Evolutionary conservation across 257 asterid genomes (phyloP).

Genomic region (Handroanthus guayacan): DNA sequence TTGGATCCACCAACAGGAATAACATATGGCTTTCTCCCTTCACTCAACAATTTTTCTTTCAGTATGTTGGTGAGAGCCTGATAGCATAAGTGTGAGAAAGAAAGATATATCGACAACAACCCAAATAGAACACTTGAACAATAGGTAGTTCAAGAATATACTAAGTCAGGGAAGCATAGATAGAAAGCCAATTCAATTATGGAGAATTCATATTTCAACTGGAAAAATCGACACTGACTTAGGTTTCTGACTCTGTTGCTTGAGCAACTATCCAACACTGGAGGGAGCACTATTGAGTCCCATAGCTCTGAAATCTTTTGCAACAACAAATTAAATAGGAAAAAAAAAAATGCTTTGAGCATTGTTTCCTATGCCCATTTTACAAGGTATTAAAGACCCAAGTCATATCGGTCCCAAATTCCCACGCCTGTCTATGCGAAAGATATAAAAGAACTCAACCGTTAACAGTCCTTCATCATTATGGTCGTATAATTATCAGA

Average conservation of each 20-base stretch:
- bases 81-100: slow-evolving; percentile 30
- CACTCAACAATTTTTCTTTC: slow-evolving; percentile 77
- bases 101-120: not conserved
- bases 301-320: slow-evolving; percentile 14
- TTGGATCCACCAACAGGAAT: slow-evolving; percentile 98
- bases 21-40: slow-evolving; percentile 94
- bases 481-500: slow-evolving; percentile 14
- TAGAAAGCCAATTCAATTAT: not conserved
- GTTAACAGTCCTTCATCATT: slow-evolving; percentile 4
- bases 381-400: not conserved
- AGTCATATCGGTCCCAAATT: not conserved
- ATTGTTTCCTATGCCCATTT: not conserved
- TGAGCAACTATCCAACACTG: not conserved
- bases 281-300: not conserved
- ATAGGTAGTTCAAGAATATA: not conserved
- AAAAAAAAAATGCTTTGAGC: not conserved
- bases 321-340: not conserved
- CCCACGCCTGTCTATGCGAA: not conserved
- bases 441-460: not conserved
- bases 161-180: slow-evolving; percentile 3
- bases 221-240: not conserved
- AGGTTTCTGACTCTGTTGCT: not conserved
- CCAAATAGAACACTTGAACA: slow-evolving; percentile 12
- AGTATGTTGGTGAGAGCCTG: slow-evolving; percentile 84
- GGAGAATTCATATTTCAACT: not conserved